Evolutionary conservation across 192 early-diverging fungal species (phyloP).

Genomic region (Umbelopsis vinacea): DNA sequence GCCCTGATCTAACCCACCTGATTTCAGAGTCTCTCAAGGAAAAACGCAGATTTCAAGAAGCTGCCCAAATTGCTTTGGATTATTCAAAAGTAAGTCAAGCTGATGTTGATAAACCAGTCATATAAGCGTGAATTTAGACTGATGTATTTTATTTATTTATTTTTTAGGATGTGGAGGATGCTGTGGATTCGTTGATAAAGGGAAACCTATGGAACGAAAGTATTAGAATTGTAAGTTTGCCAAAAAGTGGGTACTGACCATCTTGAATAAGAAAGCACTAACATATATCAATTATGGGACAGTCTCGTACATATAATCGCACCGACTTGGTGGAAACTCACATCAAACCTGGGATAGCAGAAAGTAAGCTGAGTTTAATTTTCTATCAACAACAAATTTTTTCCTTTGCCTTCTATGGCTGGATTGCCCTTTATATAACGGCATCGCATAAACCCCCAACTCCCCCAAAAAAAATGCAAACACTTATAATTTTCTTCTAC

Average conservation of each 20-base stretch:
- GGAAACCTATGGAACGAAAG: conserved; percentile 82
- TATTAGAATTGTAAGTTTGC: conserved; percentile 54
- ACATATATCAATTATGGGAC: conserved; percentile 1
- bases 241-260: background rate
- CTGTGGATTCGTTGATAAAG: conserved; percentile 69
- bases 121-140: background rate
- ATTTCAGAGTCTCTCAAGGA: conserved; percentile 52
- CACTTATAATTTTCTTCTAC: background rate
- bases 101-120: background rate
- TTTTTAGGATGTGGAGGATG: conserved; percentile 67
- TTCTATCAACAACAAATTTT: conserved; percentile 32
- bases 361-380: conserved; percentile 39
- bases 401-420: conserved; percentile 32
- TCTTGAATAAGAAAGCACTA: background rate
- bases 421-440: too few species aligned
- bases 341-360: conserved; percentile 66
- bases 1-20: conserved; percentile 24
- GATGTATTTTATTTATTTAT: conserved; percentile 31
- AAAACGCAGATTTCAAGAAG: conserved; percentile 65
- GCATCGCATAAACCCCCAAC: too few species aligned
- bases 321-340: conserved; percentile 78
- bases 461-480: background rate
- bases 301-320: conserved; percentile 60
- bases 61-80: conserved; percentile 73
- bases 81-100: conserved; percentile 51